These are phyloP conservation scores for Phialophora tarda DNA, from an alignment of 2,329 filamentous ascomycete genomes.

Conservation along the genomic window DNA sequence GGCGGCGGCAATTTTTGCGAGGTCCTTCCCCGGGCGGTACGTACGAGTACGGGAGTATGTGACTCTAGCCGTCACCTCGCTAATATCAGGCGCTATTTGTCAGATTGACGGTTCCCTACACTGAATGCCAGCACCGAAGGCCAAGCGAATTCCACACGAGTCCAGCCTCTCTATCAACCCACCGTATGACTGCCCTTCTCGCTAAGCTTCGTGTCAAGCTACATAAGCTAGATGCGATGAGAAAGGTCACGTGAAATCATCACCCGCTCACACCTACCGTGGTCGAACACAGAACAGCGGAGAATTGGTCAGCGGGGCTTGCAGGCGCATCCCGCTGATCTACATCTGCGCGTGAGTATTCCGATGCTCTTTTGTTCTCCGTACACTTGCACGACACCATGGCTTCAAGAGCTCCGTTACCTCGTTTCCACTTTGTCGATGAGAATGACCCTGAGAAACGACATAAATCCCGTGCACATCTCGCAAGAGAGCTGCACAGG, in stretches of 20 bases:
- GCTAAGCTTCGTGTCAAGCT: neutral
- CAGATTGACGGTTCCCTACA: neutral
- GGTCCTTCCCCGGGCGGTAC: neutral
- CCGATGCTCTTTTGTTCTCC: neutral
- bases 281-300: neutral
- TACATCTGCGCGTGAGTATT: neutral
- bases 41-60: neutral
- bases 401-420: neutral
- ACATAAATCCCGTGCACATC: conserved; percentile 17
- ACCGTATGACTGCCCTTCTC: neutral
- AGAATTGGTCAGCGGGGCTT: neutral
- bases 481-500: conserved; percentile 17
- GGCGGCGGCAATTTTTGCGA: neutral
- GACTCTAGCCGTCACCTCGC: neutral
- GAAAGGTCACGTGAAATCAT: neutral
- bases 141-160: neutral
- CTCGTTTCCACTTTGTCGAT: conserved; percentile 18
- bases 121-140: neutral
- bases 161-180: neutral
- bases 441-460: conserved; percentile 18
- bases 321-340: neutral
- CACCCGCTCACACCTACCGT: neutral
- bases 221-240: too few relatives aligned
- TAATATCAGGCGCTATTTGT: neutral
- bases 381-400: neutral